Conservation (phyloP, 495 filamentous ascomycete species). For the Aspergillus ostianus region DNA sequence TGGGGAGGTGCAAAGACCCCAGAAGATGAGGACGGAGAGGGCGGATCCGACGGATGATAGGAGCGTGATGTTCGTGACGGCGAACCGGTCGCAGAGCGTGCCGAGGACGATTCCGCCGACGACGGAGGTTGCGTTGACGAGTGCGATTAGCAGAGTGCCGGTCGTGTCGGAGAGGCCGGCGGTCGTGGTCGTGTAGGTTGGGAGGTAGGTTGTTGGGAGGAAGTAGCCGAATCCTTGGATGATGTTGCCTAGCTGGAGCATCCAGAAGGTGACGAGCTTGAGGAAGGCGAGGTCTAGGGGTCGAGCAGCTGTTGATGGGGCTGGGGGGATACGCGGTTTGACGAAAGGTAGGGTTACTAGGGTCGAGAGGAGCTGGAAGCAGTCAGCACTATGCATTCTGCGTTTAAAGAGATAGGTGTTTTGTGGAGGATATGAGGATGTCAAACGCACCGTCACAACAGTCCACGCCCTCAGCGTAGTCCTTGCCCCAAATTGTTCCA, state of each 20-base stretch:
- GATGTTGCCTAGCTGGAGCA: slow-evolving; percentile 56
- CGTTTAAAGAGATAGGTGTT: background rate
- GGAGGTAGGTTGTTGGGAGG: slow-evolving; percentile 64
- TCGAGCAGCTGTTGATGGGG: slow-evolving; percentile 24
- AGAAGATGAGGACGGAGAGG: slow-evolving; percentile 61
- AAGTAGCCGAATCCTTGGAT: slow-evolving; percentile 66
- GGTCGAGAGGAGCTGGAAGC: slow-evolving; percentile 41
- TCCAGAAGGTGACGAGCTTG: slow-evolving; percentile 46
- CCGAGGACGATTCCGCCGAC: slow-evolving; percentile 61
- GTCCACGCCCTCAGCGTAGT: slow-evolving; percentile 58
- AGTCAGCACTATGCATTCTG: background rate
- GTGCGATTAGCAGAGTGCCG: slow-evolving; percentile 50
- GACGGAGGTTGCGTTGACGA: slow-evolving; percentile 58
- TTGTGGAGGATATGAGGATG: background rate
- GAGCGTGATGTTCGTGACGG: slow-evolving; percentile 59
- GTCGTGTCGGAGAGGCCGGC: slow-evolving; percentile 45
- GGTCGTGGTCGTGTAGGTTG: slow-evolving; percentile 52
- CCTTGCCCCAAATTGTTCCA: slow-evolving; percentile 52
- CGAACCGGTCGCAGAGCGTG: slow-evolving; percentile 55
- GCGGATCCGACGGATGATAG: slow-evolving; percentile 58
- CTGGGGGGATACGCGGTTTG: slow-evolving; percentile 54
- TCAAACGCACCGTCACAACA: slow-evolving; percentile 32
- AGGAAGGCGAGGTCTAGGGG: slow-evolving; percentile 52
- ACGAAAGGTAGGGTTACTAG: slow-evolving; percentile 56
- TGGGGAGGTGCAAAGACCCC: slow-evolving; percentile 51